phyloP scores from a whole-genome alignment of 2,329 filamentous ascomycete species.

The Calonectria honghensis region DNA sequence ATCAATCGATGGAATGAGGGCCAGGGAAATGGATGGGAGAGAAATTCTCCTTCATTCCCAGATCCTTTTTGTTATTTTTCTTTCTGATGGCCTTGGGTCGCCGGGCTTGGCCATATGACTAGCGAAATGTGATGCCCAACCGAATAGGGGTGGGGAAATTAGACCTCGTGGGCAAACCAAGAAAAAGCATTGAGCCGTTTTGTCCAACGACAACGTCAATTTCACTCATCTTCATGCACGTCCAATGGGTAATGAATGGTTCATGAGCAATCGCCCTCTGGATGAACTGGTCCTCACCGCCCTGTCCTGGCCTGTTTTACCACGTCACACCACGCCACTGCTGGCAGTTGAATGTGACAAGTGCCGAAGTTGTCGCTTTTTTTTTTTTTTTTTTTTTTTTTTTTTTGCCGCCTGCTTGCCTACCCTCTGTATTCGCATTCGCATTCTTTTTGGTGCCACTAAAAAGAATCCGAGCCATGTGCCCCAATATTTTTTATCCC shows the following conservation, averaged over 20 bases:
- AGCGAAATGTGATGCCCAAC: constrained; percentile 19
- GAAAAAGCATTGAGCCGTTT: constrained; percentile 24
- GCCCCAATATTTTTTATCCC: background rate
- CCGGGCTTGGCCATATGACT: constrained; percentile 12
- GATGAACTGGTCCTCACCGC: constrained; percentile 15
- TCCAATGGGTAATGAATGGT: background rate
- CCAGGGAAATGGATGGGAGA: background rate
- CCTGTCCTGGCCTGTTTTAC: constrained; percentile 28
- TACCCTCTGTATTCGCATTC: constrained; percentile 18
- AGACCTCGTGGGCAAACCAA: constrained; percentile 7
- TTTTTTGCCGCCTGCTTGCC: background rate
- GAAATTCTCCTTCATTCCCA: background rate
- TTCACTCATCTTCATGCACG: background rate
- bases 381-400: background rate
- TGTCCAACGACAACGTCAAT: background rate
- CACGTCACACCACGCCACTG: constrained; percentile 35
- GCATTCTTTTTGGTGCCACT: constrained; percentile 14
- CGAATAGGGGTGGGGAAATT: constrained; percentile 38
- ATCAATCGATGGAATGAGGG: background rate
- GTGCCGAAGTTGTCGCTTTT: constrained; percentile 16
- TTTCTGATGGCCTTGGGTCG: background rate
- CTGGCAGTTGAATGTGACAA: constrained; percentile 29
- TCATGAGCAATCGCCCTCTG: background rate
- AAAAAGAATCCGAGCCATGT: background rate
- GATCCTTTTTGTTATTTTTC: background rate